These are phyloP conservation scores for Nemania serpens DNA, from an alignment of 2,329 filamentous ascomycete species.

Conservation along the genomic window DNA sequence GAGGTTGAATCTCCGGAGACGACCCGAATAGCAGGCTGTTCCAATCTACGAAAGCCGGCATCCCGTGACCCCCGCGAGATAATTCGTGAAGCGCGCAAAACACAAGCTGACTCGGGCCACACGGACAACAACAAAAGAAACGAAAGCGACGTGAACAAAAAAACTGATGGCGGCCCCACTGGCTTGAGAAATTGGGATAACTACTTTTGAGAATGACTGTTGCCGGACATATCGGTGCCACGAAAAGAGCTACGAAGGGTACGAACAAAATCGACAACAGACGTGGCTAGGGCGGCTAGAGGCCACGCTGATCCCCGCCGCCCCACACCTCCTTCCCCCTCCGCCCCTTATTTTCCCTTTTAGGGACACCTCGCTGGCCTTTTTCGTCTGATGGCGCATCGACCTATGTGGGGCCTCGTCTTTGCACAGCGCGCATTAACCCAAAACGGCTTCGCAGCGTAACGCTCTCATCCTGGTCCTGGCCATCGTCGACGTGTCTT, in stretches of 20 bases:
- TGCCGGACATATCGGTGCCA: conserved; percentile 27
- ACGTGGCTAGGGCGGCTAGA: conserved; percentile 17
- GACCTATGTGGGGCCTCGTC: not conserved
- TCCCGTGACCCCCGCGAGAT: conserved; percentile 24
- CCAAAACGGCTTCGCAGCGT: conserved; percentile 15
- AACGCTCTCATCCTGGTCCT: conserved; percentile 9
- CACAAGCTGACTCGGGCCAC: conserved; percentile 8
- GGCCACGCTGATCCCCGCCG: not conserved
- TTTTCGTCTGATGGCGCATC: not conserved
- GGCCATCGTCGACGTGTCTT: too few species aligned
- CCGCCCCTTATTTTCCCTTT: not conserved
- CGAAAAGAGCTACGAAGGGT: conserved; percentile 21
- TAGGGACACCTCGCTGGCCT: not conserved
- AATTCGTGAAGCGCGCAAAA: conserved; percentile 16
- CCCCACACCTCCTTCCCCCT: too few species aligned
- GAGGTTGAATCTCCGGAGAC: conserved; percentile 12
- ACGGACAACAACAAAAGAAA: conserved; percentile 21
- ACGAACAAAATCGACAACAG: not conserved
- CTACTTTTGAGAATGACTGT: conserved; percentile 15
- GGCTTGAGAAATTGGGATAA: conserved; percentile 7
- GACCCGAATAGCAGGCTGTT: conserved; percentile 31
- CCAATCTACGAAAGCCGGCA: conserved; percentile 34
- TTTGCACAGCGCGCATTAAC: not conserved
- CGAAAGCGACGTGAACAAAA: conserved; percentile 15
- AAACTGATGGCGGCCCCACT: conserved; percentile 28